Evolutionary conservation across 129 eudicot genomes (phyloP).

Genomic region (Lactuca saligna): DNA sequence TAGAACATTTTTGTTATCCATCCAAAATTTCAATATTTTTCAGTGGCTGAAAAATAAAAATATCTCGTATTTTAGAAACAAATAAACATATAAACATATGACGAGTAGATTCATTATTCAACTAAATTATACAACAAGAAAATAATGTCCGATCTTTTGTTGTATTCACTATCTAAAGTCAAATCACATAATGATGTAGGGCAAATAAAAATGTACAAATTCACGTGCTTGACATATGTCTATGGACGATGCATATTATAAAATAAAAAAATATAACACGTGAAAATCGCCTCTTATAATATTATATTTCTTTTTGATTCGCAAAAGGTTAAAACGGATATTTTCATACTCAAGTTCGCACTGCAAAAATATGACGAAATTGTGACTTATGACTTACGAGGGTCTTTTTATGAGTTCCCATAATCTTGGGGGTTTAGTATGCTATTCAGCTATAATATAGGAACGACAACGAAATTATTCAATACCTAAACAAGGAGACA

Average conservation of each 20-base stretch:
- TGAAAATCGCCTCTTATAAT: background rate
- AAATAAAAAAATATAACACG: background rate
- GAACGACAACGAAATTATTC: background rate
- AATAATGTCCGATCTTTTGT: background rate
- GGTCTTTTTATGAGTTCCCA: background rate
- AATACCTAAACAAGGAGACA: slow-evolving; percentile 15
- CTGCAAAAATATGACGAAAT: background rate
- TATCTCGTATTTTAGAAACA: too few relatives aligned
- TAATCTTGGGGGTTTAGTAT: background rate
- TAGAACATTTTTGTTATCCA: too few relatives aligned
- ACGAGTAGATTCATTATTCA: background rate
- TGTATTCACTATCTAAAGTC: background rate
- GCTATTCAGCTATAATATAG: background rate
- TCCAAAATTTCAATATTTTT: too few relatives aligned
- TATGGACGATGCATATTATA: background rate
- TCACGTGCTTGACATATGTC: background rate
- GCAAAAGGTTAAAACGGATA: background rate
- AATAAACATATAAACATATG: background rate
- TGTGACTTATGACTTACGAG: background rate
- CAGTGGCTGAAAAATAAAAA: too few relatives aligned
- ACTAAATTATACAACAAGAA: background rate
- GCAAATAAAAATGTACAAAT: background rate
- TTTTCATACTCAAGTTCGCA: background rate
- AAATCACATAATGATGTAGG: background rate
- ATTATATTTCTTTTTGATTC: background rate